phyloP scores from a whole-genome alignment of 768 basidiomycete genomes.

The Hemileccinum rubropunctum region DNA sequence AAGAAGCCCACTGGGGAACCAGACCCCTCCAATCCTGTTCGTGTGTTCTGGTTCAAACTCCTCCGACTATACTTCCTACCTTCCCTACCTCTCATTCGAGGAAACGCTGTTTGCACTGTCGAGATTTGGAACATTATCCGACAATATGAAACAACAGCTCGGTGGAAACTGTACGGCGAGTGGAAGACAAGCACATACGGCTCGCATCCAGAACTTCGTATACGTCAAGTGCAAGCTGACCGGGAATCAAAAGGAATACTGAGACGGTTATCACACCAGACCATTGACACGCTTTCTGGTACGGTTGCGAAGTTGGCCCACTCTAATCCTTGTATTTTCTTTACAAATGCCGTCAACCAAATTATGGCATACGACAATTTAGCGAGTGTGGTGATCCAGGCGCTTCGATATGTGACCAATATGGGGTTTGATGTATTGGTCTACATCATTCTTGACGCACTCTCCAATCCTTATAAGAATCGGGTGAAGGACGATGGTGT shows the following conservation, averaged over 20 bases:
- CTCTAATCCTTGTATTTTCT: slow-evolving; percentile 91
- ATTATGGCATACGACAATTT: slow-evolving; percentile 97
- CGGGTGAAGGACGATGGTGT: slow-evolving; percentile 91
- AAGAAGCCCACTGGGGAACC: slow-evolving; percentile 56
- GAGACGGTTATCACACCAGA: slow-evolving; percentile 81
- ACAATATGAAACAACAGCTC: slow-evolving; percentile 70
- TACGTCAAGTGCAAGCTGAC: slow-evolving; percentile 81
- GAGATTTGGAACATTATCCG: slow-evolving; percentile 92
- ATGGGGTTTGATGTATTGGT: slow-evolving; percentile 94
- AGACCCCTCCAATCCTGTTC: slow-evolving; percentile 57
- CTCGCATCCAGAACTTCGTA: slow-evolving; percentile 73
- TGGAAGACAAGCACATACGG: slow-evolving; percentile 79
- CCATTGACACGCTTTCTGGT: slow-evolving; percentile 80
- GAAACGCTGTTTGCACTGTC: slow-evolving; percentile 84
- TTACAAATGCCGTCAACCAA: slow-evolving; percentile 85
- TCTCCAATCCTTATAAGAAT: slow-evolving; percentile 78
- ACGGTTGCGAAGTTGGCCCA: slow-evolving; percentile 91
- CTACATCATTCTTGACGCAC: slow-evolving; percentile 81
- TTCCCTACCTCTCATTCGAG: slow-evolving; percentile 77
- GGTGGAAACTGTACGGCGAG: slow-evolving; percentile 94
- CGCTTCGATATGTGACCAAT: slow-evolving; percentile 82
- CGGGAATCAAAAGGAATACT: slow-evolving; percentile 87
- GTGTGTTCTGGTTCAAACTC: slow-evolving; percentile 83
- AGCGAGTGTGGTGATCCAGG: slow-evolving; percentile 85
- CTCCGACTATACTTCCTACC: slow-evolving; percentile 82